phyloP scores from a whole-genome alignment of 2,329 filamentous ascomycete species.

The Mariannaea sp. region DNA sequence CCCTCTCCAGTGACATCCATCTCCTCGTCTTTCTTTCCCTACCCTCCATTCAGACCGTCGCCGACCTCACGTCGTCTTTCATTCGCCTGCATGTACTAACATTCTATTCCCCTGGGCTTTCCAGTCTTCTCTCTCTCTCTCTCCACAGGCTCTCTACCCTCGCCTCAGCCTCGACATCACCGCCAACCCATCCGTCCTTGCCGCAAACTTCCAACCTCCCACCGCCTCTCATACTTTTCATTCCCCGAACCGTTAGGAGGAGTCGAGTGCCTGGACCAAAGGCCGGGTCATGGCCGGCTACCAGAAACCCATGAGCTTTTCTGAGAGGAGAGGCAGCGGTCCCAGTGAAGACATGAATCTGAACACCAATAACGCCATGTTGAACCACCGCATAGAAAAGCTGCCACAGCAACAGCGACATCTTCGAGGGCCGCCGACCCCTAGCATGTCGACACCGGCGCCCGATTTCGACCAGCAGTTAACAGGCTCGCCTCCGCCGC shows the following conservation, averaged over 20 bases:
- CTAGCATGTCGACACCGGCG: slow-evolving; percentile 68
- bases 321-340: slow-evolving; percentile 63
- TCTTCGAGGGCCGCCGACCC: slow-evolving; percentile 64
- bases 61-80: slow-evolving; percentile 10
- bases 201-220: slow-evolving; percentile 21
- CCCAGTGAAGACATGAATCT: slow-evolving; percentile 63
- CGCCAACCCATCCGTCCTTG: slow-evolving; percentile 15
- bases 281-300: slow-evolving; percentile 43
- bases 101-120: slow-evolving; percentile 26
- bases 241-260: slow-evolving; percentile 10
- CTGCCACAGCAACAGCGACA: slow-evolving; percentile 45
- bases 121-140: slow-evolving; percentile 24
- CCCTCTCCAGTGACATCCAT: not conserved
- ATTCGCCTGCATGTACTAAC: slow-evolving; percentile 33
- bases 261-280: slow-evolving; percentile 22
- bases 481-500: slow-evolving; percentile 65
- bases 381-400: slow-evolving; percentile 59
- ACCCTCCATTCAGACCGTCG: slow-evolving; percentile 5
- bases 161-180: slow-evolving; percentile 30
- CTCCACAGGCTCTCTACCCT: slow-evolving; percentile 17
- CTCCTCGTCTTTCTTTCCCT: slow-evolving; percentile 8
- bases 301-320: slow-evolving; percentile 61
- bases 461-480: slow-evolving; percentile 66
- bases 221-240: slow-evolving; percentile 14
- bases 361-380: slow-evolving; percentile 51